These are phyloP conservation scores for Malassezia arunalokei DNA, from an alignment of 1,284 basidiomycete species.

Conservation along the genomic window DNA sequence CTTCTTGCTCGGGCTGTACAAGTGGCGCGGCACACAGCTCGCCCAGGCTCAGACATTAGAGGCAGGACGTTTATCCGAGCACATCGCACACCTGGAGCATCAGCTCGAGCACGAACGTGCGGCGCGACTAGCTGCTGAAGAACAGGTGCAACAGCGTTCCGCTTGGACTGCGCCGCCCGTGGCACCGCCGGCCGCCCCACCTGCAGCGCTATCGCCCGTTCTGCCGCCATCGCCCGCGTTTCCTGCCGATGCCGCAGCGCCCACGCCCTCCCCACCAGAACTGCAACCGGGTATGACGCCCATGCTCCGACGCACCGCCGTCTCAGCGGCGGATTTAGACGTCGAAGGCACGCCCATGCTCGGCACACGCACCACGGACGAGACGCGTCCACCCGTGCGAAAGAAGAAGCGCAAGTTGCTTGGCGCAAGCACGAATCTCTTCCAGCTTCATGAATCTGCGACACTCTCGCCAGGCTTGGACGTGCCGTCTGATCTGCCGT, in stretches of 20 bases:
- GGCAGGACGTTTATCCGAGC: background rate
- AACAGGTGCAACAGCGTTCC: background rate
- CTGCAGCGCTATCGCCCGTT: background rate
- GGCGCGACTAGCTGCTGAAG: constrained; percentile 4
- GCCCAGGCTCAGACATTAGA: background rate
- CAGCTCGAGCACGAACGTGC: background rate
- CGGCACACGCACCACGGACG: background rate
- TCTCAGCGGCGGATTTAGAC: background rate
- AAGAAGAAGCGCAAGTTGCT: constrained; percentile 14
- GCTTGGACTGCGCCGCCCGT: background rate
- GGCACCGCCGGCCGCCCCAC: background rate
- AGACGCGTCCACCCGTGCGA: background rate
- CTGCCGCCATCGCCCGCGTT: background rate
- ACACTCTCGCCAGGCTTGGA: constrained; percentile 10
- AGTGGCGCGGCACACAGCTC: constrained; percentile 8
- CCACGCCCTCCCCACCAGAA: background rate
- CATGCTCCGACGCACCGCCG: constrained; percentile 5
- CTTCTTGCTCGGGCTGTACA: constrained; percentile 12
- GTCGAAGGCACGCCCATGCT: constrained; percentile 14
- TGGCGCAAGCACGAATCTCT: background rate
- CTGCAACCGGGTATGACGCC: constrained; percentile 5
- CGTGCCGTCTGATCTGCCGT: constrained; percentile 6
- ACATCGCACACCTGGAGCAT: constrained; percentile 9
- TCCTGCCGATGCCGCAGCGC: background rate
- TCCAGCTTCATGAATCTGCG: constrained; percentile 6